Evolutionary conservation across 192 early-diverging fungal genomes (phyloP).

Genomic region (Umbelopsis vinacea): DNA sequence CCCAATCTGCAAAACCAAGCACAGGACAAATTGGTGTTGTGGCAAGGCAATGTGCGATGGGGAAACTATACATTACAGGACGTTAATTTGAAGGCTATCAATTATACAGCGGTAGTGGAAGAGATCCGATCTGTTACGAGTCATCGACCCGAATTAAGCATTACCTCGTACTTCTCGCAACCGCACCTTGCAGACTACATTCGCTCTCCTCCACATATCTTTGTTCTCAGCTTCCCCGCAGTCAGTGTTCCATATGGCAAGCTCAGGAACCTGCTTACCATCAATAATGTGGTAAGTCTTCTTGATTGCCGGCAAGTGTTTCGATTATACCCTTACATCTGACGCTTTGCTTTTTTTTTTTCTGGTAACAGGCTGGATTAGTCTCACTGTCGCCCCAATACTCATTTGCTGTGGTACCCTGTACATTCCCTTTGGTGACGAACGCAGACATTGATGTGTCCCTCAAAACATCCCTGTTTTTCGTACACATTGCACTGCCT

Average conservation of each 20-base stretch:
- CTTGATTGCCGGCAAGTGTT: neutral
- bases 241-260: constrained; percentile 16
- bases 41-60: neutral
- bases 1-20: no score
- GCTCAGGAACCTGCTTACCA: neutral
- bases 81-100: neutral
- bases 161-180: neutral
- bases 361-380: neutral
- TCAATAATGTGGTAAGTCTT: constrained; percentile 1
- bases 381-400: neutral
- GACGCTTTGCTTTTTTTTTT: no score
- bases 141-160: neutral
- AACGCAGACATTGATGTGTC: neutral
- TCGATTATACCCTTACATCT: neutral
- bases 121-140: neutral
- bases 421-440: neutral
- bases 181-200: neutral
- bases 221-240: neutral
- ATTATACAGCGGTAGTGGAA: neutral
- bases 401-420: neutral
- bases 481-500: neutral
- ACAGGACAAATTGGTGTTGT: neutral
- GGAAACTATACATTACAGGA: neutral
- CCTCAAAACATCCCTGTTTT: neutral
- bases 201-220: neutral